Base-by-base conservation (phyloP, 169 alveolate genomes). In the Eimeria praecox region DNA sequence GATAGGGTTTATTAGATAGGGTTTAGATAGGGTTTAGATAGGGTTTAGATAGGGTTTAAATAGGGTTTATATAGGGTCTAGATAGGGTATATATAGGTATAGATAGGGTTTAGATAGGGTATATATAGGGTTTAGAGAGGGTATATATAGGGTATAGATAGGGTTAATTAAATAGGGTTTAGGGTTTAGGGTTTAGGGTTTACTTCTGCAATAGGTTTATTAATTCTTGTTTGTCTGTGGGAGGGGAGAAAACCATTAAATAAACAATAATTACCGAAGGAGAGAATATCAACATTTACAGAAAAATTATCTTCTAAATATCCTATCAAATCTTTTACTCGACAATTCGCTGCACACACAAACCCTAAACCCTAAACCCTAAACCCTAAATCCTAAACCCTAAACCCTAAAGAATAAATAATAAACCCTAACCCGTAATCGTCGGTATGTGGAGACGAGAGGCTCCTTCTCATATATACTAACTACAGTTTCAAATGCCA, bases 241-340 rank as follows among this genome's bases (percentile, higher is more conserved):
- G 94, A 97, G 9, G 98, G 98, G 77, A 97, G 95, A 91, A 97
- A 98, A 35, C 99, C 97, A 94, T 98, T 98, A 97, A 97, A 99
- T 40, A 99, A 96, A 78, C 99, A 98, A 24, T 97, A 97, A 87
- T 97, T 97, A 52, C 99, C 99, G 52, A 98, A 97, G 30, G 99
- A 97, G 40, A 99, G 97, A 46, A 98, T 97, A 80, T 98, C 97
- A 33, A 98, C 98, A 42, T 97, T 99, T 30, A 98, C 97, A 49
- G 97, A 87, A 97, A 95, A 98, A 86, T 97, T 85, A 54, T 96
- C 93, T 69, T 85, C 93, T 71, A 96, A 94, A 73, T 88, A 96
- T 40, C 97, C 98, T 88, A 96, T 95, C 82, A 94, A 97, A 42
- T 96, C 94, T 90, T 97, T 97, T 92, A 96, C 95, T 90, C 96